These are phyloP conservation scores for Kwoniella newhampshirensis DNA, from an alignment of 768 basidiomycete species.

Conservation along the genomic window DNA sequence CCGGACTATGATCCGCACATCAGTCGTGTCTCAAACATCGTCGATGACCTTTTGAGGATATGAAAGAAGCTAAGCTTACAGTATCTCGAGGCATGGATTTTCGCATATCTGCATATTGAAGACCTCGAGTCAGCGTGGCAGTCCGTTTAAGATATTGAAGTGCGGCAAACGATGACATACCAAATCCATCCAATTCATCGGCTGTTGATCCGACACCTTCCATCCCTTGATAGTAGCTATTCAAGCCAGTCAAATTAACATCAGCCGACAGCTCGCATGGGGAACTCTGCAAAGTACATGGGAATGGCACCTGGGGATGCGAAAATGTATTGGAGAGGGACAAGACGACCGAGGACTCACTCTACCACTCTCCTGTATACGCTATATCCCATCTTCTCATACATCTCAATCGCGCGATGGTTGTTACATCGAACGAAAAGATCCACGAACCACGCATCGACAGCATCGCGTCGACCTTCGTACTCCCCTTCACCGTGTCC, in stretches of 20 bases:
- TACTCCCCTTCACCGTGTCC: not conserved
- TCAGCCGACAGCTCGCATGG: conserved; percentile 8
- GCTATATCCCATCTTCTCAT: conserved; percentile 88
- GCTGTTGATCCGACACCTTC: conserved; percentile 40
- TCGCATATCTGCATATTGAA: conserved; percentile 55
- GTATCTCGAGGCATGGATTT: conserved; percentile 56
- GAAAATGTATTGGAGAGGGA: conserved; percentile 2
- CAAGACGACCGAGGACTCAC: conserved; percentile 76
- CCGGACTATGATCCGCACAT: conserved; percentile 20
- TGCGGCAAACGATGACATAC: conserved; percentile 13
- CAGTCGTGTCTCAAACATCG: too few relatives aligned
- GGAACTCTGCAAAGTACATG: not conserved
- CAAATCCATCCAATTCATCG: conserved; percentile 49
- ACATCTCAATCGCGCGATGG: conserved; percentile 79
- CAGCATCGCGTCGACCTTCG: conserved; percentile 21
- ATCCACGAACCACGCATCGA: conserved; percentile 80
- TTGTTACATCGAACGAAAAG: conserved; percentile 92
- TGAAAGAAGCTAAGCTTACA: conserved; percentile 18
- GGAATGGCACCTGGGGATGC: not conserved
- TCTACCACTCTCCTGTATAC: conserved; percentile 86
- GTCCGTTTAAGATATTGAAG: not conserved
- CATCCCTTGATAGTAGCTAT: conserved; percentile 54
- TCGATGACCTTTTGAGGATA: too few relatives aligned
- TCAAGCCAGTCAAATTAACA: conserved; percentile 57
- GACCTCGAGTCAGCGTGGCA: not conserved